phyloP scores from a whole-genome alignment of 345 rosid species.

The Iberis pinnata region DNA sequence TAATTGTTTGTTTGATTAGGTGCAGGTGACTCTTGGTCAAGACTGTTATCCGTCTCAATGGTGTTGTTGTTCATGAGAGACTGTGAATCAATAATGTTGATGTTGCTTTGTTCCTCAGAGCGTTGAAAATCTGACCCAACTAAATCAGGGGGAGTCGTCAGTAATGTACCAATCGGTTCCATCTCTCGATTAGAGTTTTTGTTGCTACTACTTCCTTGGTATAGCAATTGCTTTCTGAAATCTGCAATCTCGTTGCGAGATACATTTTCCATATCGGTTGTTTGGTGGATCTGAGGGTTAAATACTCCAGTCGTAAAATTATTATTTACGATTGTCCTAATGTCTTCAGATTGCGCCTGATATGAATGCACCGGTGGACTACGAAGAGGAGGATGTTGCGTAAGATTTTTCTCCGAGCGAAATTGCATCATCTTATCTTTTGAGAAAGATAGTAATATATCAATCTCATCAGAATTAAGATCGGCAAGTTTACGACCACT shows the following conservation, averaged over 20 bases:
- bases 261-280: too few species aligned
- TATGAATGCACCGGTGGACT: not conserved
- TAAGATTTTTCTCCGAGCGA: not conserved
- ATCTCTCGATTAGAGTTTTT: conserved; percentile 6
- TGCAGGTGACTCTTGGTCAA: not conserved
- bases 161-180: not conserved
- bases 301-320: not conserved
- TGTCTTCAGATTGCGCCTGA: not conserved
- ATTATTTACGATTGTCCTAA: not conserved
- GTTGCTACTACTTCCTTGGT: conserved; percentile 15
- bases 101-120: not conserved
- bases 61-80: not conserved
- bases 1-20: not conserved
- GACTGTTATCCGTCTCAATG: not conserved
- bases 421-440: not conserved
- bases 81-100: not conserved
- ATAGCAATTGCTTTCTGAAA: not conserved
- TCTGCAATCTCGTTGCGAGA: too few species aligned
- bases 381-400: not conserved
- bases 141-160: not conserved
- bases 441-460: not conserved
- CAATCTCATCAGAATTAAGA: not conserved
- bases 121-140: not conserved
- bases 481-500: not conserved
- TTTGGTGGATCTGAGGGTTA: not conserved